phyloP scores from a whole-genome alignment of 2,329 filamentous ascomycete species.

The Paracoccidioides brasiliensis region DNA sequence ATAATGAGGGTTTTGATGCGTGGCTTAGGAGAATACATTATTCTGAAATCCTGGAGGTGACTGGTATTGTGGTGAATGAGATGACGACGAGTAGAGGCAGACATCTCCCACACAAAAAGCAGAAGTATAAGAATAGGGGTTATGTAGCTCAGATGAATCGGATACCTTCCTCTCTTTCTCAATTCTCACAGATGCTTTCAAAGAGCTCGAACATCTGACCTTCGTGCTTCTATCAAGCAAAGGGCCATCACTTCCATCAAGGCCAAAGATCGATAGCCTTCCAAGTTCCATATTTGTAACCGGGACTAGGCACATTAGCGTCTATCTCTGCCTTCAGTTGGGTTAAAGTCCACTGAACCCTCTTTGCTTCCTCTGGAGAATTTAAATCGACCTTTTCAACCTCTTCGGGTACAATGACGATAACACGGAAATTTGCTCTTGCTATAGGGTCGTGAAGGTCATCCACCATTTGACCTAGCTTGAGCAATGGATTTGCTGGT shows the following conservation, averaged over 20 bases:
- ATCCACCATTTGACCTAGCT: conserved; percentile 51
- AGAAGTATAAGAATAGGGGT: too few relatives aligned
- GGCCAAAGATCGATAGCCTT: conserved; percentile 57
- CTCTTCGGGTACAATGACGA: conserved; percentile 69
- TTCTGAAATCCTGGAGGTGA: neutral
- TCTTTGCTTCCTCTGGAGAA: conserved; percentile 47
- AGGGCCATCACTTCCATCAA: conserved; percentile 16
- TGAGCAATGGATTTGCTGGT: conserved; percentile 32
- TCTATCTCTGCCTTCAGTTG: conserved; percentile 30
- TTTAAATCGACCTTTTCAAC: conserved; percentile 64
- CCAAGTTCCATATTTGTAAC: conserved; percentile 40
- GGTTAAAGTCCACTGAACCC: conserved; percentile 56
- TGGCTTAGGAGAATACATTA: neutral
- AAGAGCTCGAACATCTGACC: neutral
- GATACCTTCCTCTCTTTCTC: neutral
- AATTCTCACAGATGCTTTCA: neutral
- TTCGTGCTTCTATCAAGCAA: neutral
- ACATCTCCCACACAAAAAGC: neutral
- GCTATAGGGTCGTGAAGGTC: conserved; percentile 57
- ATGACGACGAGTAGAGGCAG: neutral
- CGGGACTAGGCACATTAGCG: neutral
- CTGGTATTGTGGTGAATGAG: neutral
- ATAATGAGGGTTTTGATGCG: neutral
- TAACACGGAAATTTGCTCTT: conserved; percentile 66
- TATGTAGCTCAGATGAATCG: neutral